phyloP scores from a whole-genome alignment of 306 rosid genomes.

The Cicer arietinum region DNA sequence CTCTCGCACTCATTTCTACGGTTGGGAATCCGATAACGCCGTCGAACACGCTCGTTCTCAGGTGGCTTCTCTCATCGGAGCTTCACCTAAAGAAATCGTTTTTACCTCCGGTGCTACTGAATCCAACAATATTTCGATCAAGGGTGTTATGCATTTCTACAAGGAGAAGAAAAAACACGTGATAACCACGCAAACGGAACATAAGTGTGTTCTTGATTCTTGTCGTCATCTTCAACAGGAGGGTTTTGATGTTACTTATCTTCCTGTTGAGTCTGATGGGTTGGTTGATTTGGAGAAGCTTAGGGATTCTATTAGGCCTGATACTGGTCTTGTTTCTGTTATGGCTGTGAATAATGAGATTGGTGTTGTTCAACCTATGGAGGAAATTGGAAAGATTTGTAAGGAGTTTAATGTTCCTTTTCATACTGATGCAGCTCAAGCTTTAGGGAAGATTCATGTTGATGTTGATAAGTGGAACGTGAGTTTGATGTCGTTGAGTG shows the following conservation, averaged over 20 bases:
- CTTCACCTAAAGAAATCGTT: conserved; percentile 83
- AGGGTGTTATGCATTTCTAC: conserved; percentile 85
- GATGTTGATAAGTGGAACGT: conserved; percentile 93
- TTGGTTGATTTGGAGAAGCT: conserved; percentile 74
- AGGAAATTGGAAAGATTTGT: conserved; percentile 81
- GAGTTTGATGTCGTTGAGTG: conserved; percentile 90
- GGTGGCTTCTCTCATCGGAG: conserved; percentile 70
- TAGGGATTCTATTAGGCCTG: conserved; percentile 69
- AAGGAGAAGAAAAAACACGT: conserved; percentile 84
- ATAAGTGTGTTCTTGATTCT: conserved; percentile 93
- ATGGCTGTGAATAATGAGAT: conserved; percentile 98
- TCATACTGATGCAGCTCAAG: conserved; percentile 96
- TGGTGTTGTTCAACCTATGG: conserved; percentile 89
- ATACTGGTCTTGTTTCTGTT: conserved; percentile 81
- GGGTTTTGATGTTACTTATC: conserved; percentile 81
- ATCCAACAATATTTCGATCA: conserved; percentile 78
- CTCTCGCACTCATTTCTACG: conserved; percentile 86
- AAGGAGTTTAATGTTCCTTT: conserved; percentile 80
- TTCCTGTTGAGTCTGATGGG: conserved; percentile 76
- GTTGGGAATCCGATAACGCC: conserved; percentile 97
- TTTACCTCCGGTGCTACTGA: conserved; percentile 96
- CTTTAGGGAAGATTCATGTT: conserved; percentile 84
- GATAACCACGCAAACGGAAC: conserved; percentile 93
- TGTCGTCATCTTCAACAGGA: conserved; percentile 95
- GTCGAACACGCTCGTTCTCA: conserved; percentile 82